Evolutionary conservation across 148 eudicot genomes (phyloP).

Genomic region (Vaccinium myrtillus): DNA sequence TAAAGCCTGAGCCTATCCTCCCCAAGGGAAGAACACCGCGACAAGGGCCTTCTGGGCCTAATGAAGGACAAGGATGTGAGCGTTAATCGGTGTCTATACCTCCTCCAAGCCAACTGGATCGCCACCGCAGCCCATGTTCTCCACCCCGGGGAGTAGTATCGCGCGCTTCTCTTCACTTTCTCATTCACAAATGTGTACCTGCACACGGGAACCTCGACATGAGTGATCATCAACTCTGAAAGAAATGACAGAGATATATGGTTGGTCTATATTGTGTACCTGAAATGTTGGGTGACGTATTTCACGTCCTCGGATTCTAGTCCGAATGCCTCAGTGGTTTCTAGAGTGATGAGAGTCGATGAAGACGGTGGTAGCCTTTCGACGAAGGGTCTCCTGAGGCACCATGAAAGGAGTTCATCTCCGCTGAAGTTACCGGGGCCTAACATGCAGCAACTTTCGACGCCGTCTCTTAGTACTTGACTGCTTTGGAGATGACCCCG

Average conservation of each 20-base stretch:
- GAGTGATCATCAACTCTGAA: neutral
- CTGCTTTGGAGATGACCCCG: conserved; percentile 88
- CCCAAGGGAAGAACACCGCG: conserved; percentile 79
- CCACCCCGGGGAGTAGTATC: conserved; percentile 96
- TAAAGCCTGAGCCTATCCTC: conserved; percentile 86
- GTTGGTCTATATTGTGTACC: conserved; percentile 30
- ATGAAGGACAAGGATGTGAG: conserved; percentile 85
- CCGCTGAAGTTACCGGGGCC: conserved; percentile 96
- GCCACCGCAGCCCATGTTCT: conserved; percentile 98
- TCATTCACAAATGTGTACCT: conserved; percentile 69
- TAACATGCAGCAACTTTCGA: conserved; percentile 78
- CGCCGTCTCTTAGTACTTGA: conserved; percentile 77
- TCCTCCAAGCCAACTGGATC: conserved; percentile 86
- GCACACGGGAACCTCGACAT: neutral
- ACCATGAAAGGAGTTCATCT: conserved; percentile 93
- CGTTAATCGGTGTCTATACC: conserved; percentile 76
- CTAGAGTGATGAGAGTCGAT: conserved; percentile 67
- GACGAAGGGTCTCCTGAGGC: conserved; percentile 70
- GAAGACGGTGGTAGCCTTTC: conserved; percentile 86
- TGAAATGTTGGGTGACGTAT: conserved; percentile 86
- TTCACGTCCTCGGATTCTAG: conserved; percentile 80
- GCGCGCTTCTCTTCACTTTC: conserved; percentile 82
- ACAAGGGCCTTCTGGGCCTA: conserved; percentile 89
- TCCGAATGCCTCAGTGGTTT: conserved; percentile 91
- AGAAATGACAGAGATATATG: too few relatives aligned